These are phyloP conservation scores for Schizochytrium sp. DNA, from an alignment of 108 stramenopile species.

Conservation along the genomic window DNA sequence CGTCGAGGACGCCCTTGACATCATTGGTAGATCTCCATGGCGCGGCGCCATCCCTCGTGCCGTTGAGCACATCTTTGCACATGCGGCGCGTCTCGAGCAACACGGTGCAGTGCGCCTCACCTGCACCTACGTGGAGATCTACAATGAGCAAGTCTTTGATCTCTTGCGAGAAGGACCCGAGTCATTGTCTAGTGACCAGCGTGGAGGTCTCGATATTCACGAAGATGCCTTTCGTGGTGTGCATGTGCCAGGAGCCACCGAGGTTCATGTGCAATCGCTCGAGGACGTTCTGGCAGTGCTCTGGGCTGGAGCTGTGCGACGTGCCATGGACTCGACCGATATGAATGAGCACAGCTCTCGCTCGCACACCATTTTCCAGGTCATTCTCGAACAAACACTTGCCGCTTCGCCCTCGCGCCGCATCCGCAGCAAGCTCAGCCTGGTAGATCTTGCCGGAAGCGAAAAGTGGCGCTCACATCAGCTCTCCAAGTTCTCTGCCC, in stretches of 20 bases:
- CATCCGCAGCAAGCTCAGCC: conserved; percentile 30
- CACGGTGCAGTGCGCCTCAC: background rate
- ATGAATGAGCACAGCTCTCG: conserved; percentile 72
- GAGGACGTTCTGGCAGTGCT: conserved; percentile 74
- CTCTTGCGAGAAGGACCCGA: background rate
- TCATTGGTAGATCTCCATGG: background rate
- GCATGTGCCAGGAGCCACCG: conserved; percentile 72
- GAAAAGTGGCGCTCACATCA: conserved; percentile 35
- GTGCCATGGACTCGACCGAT: conserved; percentile 78
- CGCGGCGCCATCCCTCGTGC: conserved; percentile 55
- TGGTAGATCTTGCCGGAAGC: conserved; percentile 51
- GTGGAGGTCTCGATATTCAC: background rate
- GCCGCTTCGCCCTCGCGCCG: background rate
- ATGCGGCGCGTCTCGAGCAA: background rate
- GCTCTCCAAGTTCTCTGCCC: background rate
- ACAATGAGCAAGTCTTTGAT: conserved; percentile 33
- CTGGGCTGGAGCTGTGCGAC: conserved; percentile 63
- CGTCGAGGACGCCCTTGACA: background rate
- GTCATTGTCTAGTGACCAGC: background rate
- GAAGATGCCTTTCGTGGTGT: conserved; percentile 62
- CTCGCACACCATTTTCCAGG: conserved; percentile 64
- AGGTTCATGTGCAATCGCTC: conserved; percentile 56
- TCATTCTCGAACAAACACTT: conserved; percentile 61
- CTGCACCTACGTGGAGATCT: conserved; percentile 23
- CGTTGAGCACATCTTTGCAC: conserved; percentile 49